Evolutionary conservation across 768 basidiomycete genomes (phyloP).

Genomic region (Pisolithus orientalis): DNA sequence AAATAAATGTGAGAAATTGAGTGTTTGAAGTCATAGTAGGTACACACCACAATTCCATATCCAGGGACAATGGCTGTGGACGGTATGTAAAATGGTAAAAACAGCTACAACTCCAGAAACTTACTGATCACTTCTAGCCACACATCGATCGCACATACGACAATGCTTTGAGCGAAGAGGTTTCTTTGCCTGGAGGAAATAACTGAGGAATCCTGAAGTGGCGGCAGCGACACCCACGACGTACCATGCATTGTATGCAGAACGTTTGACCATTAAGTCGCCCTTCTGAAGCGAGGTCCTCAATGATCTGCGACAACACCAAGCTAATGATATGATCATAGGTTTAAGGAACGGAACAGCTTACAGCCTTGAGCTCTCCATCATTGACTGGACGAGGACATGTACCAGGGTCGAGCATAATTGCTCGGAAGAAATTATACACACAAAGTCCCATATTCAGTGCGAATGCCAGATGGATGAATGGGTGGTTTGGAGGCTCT

Average conservation of each 20-base stretch:
- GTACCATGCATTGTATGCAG: slow-evolving; percentile 91
- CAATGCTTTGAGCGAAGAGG: slow-evolving; percentile 95
- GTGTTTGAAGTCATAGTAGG: background rate
- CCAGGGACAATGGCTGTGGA: slow-evolving; percentile 90
- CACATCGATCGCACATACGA: slow-evolving; percentile 83
- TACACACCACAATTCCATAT: slow-evolving; percentile 93
- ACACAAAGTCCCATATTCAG: slow-evolving; percentile 63
- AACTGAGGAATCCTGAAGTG: background rate
- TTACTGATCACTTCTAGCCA: slow-evolving; percentile 90
- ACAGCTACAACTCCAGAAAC: slow-evolving; percentile 21
- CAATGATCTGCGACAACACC: slow-evolving; percentile 59
- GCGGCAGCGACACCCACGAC: slow-evolving; percentile 10
- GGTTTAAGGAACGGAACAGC: slow-evolving; percentile 17
- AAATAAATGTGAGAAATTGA: slow-evolving; percentile 4
- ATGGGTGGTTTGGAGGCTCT: slow-evolving; percentile 75
- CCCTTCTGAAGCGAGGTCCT: slow-evolving; percentile 84
- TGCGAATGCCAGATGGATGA: slow-evolving; percentile 73
- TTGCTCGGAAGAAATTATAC: slow-evolving; percentile 88
- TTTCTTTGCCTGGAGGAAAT: slow-evolving; percentile 58
- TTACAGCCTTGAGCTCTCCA: slow-evolving; percentile 79
- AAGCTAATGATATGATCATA: background rate
- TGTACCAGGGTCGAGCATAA: slow-evolving; percentile 84
- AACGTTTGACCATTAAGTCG: slow-evolving; percentile 93
- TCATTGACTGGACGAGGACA: slow-evolving; percentile 79
- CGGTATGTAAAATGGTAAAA: slow-evolving; percentile 1